A percentile compares a stretch with the other conserved stretches of the same genome.
Evolutionary conservation across 352 stramenopile genomes (phyloP).

Genomic region (Phytophthora cactorum): DNA sequence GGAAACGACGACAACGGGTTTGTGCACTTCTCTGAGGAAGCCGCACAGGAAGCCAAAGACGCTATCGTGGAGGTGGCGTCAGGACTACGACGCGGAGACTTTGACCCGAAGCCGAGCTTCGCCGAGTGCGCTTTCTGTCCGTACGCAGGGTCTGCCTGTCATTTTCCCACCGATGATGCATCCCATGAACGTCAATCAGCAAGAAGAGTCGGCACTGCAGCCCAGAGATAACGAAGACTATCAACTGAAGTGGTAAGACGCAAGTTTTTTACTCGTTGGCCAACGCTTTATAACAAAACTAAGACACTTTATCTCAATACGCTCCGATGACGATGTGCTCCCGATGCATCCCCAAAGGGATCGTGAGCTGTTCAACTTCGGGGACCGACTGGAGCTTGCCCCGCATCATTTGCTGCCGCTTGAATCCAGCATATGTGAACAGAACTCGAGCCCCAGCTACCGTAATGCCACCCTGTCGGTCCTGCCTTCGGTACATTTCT

Average conservation of each 20-base stretch:
- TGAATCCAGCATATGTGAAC: conserved; percentile 68
- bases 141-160: conserved; percentile 66
- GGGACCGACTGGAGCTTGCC: conserved; percentile 45
- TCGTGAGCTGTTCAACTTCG: conserved; percentile 26
- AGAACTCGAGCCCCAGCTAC: conserved; percentile 55
- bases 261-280: neutral
- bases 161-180: conserved; percentile 35
- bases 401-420: conserved; percentile 52
- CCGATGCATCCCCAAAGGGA: conserved; percentile 9
- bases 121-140: conserved; percentile 77
- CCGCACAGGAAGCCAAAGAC: conserved; percentile 42
- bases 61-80: conserved; percentile 44
- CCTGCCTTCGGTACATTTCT: conserved; percentile 52
- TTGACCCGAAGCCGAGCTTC: conserved; percentile 61
- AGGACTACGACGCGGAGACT: conserved; percentile 54
- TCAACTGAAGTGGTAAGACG: no score
- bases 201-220: neutral
- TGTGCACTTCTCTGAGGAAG: conserved; percentile 42
- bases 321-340: conserved; percentile 22
- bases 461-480: conserved; percentile 56
- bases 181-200: conserved; percentile 19
- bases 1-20: conserved; percentile 39
- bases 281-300: conserved; percentile 1
- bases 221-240: conserved; percentile 2
- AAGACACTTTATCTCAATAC: neutral